A percentile compares a stretch with the other conserved stretches of the same genome.
These are phyloP conservation scores for Cornus kousa DNA, from an alignment of 148 eudicot species.

Conservation along the genomic window DNA sequence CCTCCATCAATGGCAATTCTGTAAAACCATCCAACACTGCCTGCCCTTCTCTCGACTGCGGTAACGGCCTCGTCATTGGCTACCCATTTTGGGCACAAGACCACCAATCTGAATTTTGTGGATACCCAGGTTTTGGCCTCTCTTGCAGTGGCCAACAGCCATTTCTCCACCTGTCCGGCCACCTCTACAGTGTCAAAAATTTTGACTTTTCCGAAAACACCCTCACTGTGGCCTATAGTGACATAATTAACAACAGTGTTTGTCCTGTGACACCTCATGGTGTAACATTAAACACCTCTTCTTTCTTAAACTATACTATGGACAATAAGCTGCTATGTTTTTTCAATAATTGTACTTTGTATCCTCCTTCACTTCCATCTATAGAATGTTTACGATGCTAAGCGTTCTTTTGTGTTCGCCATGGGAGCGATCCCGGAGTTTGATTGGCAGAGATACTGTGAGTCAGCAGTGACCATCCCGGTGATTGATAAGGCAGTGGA, in stretches of 20 bases:
- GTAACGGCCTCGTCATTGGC: neutral
- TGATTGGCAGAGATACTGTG: constrained; percentile 14
- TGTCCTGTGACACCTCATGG: constrained; percentile 11
- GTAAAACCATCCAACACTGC: neutral
- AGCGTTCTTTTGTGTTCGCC: constrained; percentile 9
- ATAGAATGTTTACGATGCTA: constrained; percentile 13
- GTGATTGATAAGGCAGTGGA: neutral
- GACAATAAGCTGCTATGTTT: neutral
- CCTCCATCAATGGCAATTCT: neutral
- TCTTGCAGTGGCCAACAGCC: constrained; percentile 7
- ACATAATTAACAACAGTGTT: neutral
- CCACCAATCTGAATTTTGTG: constrained; percentile 3
- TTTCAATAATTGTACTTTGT: constrained; percentile 17
- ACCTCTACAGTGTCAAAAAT: constrained; percentile 5
- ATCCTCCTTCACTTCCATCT: constrained; percentile 12
- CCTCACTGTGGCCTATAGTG: neutral
- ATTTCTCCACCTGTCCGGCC: constrained; percentile 1
- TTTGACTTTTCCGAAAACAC: constrained; percentile 10
- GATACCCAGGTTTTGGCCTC: constrained; percentile 15
- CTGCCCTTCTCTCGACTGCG: constrained; percentile 12
- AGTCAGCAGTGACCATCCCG: neutral
- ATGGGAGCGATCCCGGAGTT: constrained; percentile 12
- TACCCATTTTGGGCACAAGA: constrained; percentile 18
- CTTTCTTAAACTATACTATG: constrained; percentile 6
- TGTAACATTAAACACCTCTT: neutral